Conservation (phyloP, 1,284 basidiomycete species). For the Microstroma glucosiphilum region DNA sequence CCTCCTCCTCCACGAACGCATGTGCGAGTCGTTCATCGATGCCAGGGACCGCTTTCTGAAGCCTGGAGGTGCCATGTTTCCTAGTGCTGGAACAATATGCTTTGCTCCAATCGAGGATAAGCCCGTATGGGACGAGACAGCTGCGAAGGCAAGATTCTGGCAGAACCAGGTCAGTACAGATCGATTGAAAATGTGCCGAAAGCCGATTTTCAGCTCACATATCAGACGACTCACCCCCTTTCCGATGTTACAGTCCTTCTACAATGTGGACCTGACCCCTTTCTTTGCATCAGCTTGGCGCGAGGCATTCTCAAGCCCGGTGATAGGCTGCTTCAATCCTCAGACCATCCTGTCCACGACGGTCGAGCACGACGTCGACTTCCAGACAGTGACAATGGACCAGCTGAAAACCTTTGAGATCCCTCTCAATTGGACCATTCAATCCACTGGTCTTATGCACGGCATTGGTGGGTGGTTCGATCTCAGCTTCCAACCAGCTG, state of each 20-base stretch:
- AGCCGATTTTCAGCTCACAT: not conserved
- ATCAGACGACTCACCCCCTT: not conserved
- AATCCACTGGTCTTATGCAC: slow-evolving; percentile 24
- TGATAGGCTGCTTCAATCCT: slow-evolving; percentile 41
- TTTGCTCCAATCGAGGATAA: slow-evolving; percentile 55
- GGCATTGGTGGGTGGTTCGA: slow-evolving; percentile 47
- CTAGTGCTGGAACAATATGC: slow-evolving; percentile 54
- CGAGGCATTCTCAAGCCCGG: slow-evolving; percentile 39
- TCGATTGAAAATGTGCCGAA: not conserved
- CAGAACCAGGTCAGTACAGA: slow-evolving; percentile 20
- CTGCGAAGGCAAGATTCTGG: slow-evolving; percentile 52
- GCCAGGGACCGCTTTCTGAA: slow-evolving; percentile 54
- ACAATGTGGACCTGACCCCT: slow-evolving; percentile 44
- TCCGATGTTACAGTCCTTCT: slow-evolving; percentile 20
- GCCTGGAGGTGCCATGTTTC: slow-evolving; percentile 54
- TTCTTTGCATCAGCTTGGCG: slow-evolving; percentile 31
- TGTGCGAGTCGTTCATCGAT: slow-evolving; percentile 56
- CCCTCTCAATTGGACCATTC: slow-evolving; percentile 34
- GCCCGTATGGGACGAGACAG: slow-evolving; percentile 54
- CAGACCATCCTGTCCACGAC: slow-evolving; percentile 32
- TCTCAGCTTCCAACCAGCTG: slow-evolving; percentile 32
- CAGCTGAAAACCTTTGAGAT: slow-evolving; percentile 39
- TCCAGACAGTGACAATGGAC: slow-evolving; percentile 28
- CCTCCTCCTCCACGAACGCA: slow-evolving; percentile 55
- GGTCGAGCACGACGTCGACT: slow-evolving; percentile 39